Base-by-base conservation (phyloP, 768 basidiomycete species). In the Suillus discolor region DNA sequence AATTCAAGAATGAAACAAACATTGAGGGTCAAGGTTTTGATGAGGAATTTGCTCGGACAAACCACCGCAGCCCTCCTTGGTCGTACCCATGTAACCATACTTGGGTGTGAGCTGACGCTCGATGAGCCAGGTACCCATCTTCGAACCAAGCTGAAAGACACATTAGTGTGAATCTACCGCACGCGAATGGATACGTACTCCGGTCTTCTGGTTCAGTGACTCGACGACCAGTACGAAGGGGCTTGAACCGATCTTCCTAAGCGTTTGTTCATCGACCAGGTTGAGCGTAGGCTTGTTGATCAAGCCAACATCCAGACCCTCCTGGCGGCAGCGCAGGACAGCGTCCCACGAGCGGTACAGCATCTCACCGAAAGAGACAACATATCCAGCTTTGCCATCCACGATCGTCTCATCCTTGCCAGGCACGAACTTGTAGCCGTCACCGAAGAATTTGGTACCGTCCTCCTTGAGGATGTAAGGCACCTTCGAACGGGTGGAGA, bases 401-500 rank as follows among this genome's bases (percentile, higher is more conserved):
- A 82, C 79, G 70, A 96, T 90, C 28, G 88, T 78, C 77, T 96
- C 94, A 71, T 95, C 93, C 77, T 92, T 93, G 36, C 93, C 92
- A 8, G 93, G 93, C 1, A 87, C 80, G 73, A 96, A 96, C 77
- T 89, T 77, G 78, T 96, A 96, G 68, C 82, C 82, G 28, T 83
- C 85, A 28, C 82, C 89, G 72, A 88, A 94, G 81, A 84, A 88
- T 64, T 80, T 84, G 70, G 84, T 77, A 13, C 92, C 89, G 70
- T 94, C 88, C 71, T 88, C 88, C 72, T 90, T 85, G 67, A 94
- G 85, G 74, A 96, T 89, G 79, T 87, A 94, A 34, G 94, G 94
- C 4, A 95, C 91, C 78, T 96, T 96, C 39, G 94, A 87, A 49
- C 94, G 91, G 6, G 94, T 95, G 6, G 92, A 94, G 79, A 95